Evolutionary conservation across 208 protist genomes (phyloP).

Genomic region (Endotrypanum monterogeii): DNA sequence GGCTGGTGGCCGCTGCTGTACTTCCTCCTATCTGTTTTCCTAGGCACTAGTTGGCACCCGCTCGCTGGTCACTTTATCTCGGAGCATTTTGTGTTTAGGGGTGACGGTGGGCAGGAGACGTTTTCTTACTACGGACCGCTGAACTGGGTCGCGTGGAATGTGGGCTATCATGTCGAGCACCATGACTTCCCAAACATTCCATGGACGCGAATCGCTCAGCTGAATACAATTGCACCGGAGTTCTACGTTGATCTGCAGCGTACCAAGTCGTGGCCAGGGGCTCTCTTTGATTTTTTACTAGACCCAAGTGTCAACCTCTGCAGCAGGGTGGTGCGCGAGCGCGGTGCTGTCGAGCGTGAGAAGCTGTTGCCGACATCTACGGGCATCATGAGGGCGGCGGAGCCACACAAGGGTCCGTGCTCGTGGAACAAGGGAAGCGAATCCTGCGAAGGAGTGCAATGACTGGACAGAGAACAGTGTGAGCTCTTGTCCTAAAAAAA

Average conservation of each 20-base stretch:
- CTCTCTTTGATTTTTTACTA: constrained; percentile 86
- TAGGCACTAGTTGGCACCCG: constrained; percentile 90
- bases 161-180: constrained; percentile 97
- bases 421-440: constrained; percentile 36
- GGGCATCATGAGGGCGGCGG: constrained; percentile 39
- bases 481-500: no score
- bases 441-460: not conserved
- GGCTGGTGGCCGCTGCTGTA: constrained; percentile 76
- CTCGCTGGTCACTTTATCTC: constrained; percentile 92
- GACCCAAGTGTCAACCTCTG: constrained; percentile 65
- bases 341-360: constrained; percentile 42
- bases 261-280: constrained; percentile 78
- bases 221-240: constrained; percentile 92
- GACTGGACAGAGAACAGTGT: not conserved
- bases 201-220: constrained; percentile 79
- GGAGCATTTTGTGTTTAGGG: constrained; percentile 92
- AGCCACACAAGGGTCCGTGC: constrained; percentile 50
- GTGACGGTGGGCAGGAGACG: constrained; percentile 88
- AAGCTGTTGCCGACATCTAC: constrained; percentile 53
- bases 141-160: constrained; percentile 93
- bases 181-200: constrained; percentile 97
- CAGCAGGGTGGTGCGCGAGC: constrained; percentile 80
- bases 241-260: constrained; percentile 89
- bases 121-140: constrained; percentile 96
- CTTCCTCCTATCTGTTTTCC: constrained; percentile 72